A percentile compares a stretch with the other conserved stretches of the same genome.
phyloP scores from a whole-genome alignment of 1,284 basidiomycete species.

The Uromyces viciae-fabae region DNA sequence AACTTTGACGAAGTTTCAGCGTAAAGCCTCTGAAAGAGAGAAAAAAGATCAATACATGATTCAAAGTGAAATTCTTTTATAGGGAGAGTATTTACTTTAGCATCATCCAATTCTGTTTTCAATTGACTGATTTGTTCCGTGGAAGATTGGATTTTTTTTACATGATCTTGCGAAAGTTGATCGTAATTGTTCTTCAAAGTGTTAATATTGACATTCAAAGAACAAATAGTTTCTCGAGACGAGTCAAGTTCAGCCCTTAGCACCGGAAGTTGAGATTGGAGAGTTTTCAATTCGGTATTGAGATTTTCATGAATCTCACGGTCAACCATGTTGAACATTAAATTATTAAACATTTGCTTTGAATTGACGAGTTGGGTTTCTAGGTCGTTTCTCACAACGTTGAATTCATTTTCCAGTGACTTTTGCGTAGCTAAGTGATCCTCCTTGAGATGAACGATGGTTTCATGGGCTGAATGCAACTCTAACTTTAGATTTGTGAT shows the following conservation, averaged over 20 bases:
- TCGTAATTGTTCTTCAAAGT: not conserved
- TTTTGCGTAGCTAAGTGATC: not conserved
- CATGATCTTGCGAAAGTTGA: not conserved
- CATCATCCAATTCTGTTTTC: not conserved
- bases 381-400: not conserved
- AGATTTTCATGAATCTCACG: not conserved
- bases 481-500: not conserved
- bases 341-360: not conserved
- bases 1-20: slow-evolving; percentile 6
- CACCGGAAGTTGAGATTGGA: not conserved
- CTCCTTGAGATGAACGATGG: not conserved
- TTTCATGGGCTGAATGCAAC: not conserved
- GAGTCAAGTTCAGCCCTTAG: not conserved
- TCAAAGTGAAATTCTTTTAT: not conserved
- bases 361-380: not conserved
- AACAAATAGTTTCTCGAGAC: not conserved
- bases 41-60: not conserved
- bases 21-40: not conserved
- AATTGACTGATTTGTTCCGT: not conserved
- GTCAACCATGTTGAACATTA: not conserved
- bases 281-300: not conserved
- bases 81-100: not conserved
- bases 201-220: not conserved
- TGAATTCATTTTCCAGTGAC: not conserved
- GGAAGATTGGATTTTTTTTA: not conserved